phyloP scores from a whole-genome alignment of 148 eudicot genomes.

The Rhododendron griersonianum region DNA sequence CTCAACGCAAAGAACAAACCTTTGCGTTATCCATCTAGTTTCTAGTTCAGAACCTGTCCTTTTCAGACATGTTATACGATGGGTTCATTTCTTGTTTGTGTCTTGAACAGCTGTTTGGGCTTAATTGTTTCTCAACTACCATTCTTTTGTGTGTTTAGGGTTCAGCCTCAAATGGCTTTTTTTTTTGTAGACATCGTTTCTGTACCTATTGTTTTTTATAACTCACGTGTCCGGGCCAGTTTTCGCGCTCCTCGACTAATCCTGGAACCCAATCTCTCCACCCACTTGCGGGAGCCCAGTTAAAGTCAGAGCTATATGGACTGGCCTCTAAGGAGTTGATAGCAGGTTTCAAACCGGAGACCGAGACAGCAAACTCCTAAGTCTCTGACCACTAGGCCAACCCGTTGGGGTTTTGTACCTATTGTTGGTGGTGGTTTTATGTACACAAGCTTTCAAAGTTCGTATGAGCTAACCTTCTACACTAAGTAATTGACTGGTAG shows the following conservation, averaged over 20 bases:
- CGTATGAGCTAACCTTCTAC: slow-evolving; percentile 8
- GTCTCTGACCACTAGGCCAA: no score
- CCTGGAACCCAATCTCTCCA: no score
- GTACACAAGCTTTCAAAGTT: background rate
- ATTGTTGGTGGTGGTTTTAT: background rate
- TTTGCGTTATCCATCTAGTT: background rate
- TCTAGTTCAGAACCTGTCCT: background rate
- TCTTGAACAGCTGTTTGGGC: background rate
- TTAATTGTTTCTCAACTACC: background rate
- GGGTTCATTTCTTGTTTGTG: background rate
- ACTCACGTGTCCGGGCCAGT: background rate
- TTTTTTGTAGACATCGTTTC: background rate
- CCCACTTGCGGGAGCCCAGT: no score
- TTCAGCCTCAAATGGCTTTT: background rate
- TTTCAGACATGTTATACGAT: background rate
- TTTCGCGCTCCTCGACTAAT: no score
- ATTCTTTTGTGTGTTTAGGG: background rate
- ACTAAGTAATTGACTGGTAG: slow-evolving; percentile 4
- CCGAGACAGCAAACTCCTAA: no score
- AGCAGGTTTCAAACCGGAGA: no score
- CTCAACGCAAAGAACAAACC: background rate
- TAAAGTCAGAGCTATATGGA: no score
- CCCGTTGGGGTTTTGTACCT: background rate
- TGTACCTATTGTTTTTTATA: background rate
- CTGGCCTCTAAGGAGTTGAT: no score